These are phyloP conservation scores for Wilhelminamyces savonicus DNA, from an alignment of 805 yeast species.

Conservation along the genomic window DNA sequence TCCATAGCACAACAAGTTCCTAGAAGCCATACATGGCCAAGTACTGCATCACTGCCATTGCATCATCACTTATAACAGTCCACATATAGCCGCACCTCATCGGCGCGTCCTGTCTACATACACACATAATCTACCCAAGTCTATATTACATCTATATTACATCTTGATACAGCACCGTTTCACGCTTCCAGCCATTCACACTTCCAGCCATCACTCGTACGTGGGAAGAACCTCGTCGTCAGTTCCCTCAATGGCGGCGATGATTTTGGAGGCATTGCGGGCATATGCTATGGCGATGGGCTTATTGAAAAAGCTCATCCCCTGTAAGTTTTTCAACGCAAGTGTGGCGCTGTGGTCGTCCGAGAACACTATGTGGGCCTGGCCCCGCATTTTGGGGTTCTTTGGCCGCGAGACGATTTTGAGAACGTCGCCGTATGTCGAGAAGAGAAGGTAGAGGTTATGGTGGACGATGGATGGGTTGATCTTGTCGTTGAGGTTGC, in stretches of 20 bases:
- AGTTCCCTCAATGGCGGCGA: conserved; percentile 7
- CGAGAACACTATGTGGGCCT: conserved; percentile 56
- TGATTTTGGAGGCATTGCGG: conserved; percentile 16
- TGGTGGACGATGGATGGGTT: conserved; percentile 39
- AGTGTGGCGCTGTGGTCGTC: conserved; percentile 43
- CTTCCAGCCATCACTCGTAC: no score
- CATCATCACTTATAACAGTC: no score
- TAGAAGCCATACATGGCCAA: no score
- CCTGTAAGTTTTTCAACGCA: conserved; percentile 45
- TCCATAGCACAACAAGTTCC: no score
- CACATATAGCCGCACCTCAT: no score
- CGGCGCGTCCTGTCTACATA: no score
- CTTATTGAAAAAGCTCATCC: conserved; percentile 48
- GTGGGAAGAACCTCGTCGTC: no score
- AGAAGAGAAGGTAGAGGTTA: conserved; percentile 51
- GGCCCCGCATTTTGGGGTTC: conserved; percentile 49
- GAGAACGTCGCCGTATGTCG: conserved; percentile 61
- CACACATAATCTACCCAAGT: no score
- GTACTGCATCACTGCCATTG: no score
- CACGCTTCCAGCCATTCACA: no score
- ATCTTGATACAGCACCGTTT: no score
- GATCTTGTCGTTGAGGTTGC: conserved; percentile 55
- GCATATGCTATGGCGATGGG: conserved; percentile 38
- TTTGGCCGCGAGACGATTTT: conserved; percentile 36
- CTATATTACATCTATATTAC: no score